A percentile compares a stretch with the other conserved stretches of the same genome.
phyloP scores from a whole-genome alignment of 2,329 filamentous ascomycete genomes.

The Claviceps pusilla region DNA sequence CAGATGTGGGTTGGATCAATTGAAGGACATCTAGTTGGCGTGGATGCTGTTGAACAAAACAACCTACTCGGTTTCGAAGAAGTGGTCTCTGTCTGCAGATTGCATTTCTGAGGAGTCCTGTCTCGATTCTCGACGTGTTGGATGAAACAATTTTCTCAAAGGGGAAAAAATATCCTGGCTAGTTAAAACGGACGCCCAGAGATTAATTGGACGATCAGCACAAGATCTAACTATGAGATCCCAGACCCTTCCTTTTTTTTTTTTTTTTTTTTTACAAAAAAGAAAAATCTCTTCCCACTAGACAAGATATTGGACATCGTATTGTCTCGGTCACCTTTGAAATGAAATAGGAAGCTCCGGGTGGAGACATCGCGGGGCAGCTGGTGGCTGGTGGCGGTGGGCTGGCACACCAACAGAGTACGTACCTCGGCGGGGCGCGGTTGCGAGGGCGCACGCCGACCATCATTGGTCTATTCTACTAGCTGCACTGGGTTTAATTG shows the following conservation, averaged over 20 bases:
- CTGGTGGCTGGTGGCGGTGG: neutral
- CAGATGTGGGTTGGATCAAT: neutral
- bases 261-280: no score
- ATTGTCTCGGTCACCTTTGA: neutral
- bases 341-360: neutral
- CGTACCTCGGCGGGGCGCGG: constrained; percentile 1
- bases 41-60: neutral
- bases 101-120: constrained; percentile 37
- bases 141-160: neutral
- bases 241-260: neutral
- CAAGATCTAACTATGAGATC: neutral
- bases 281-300: neutral
- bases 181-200: no score
- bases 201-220: neutral
- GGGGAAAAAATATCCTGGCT: no score
- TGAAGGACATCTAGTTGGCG: neutral
- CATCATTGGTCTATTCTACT: neutral
- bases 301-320: no score
- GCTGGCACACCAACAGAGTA: neutral
- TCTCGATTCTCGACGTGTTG: neutral
- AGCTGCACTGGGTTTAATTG: constrained; percentile 3
- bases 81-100: constrained; percentile 61
- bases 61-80: constrained; percentile 81
- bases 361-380: constrained; percentile 2
- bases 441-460: neutral